Percentiles rank a stretch among this genome's conserved stretches.
phyloP scores from a whole-genome alignment of 148 eudicot species.

The Polygonum aviculare region DNA sequence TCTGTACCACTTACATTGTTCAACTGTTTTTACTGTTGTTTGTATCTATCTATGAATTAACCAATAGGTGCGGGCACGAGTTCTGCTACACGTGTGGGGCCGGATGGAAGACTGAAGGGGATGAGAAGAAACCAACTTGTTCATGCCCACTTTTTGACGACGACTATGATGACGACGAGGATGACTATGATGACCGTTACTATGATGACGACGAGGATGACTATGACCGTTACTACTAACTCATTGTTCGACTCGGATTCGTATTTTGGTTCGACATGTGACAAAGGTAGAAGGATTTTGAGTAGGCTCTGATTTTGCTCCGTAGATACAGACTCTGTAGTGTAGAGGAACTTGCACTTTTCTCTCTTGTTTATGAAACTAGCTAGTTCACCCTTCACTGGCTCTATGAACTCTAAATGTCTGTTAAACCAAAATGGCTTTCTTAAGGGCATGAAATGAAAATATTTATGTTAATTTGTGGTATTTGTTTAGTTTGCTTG shows the following conservation, averaged over 20 bases:
- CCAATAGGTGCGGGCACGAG: conserved; percentile 9
- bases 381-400: too few relatives aligned
- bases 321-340: neutral
- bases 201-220: conserved; percentile 16
- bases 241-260: neutral
- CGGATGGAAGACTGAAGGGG: neutral
- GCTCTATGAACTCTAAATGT: too few relatives aligned
- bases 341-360: too few relatives aligned
- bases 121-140: conserved; percentile 11
- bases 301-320: neutral
- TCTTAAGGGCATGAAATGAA: too few relatives aligned
- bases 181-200: conserved; percentile 16
- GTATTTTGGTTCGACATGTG: neutral
- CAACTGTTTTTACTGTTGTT: neutral
- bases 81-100: conserved; percentile 16
- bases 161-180: conserved; percentile 20
- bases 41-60: neutral
- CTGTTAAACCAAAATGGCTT: too few relatives aligned
- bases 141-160: conserved; percentile 13
- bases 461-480: too few relatives aligned
- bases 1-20: neutral
- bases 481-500: too few relatives aligned
- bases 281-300: neutral
- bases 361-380: too few relatives aligned
- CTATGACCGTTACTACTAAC: conserved; percentile 10